Percentiles rank a stretch among this genome's conserved stretches.
Conservation (phyloP, 2,329 filamentous ascomycete species). For the Arthrobotrys sinensis region DNA sequence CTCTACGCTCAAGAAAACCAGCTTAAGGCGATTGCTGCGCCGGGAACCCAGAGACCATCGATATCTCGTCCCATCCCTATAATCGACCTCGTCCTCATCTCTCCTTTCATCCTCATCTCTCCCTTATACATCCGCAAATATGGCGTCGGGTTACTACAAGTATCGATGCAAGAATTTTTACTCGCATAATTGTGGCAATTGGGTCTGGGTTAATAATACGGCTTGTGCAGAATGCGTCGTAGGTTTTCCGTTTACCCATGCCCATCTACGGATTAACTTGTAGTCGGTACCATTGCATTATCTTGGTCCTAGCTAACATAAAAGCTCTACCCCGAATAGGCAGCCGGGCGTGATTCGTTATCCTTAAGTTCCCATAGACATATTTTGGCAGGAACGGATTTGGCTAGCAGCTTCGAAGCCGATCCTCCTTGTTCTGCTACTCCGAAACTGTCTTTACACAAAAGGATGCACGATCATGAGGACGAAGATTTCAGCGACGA, state of each 20-base stretch:
- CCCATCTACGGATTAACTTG: conserved; percentile 48
- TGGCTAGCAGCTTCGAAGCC: conserved; percentile 28
- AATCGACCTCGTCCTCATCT: conserved; percentile 7
- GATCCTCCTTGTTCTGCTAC: conserved; percentile 18
- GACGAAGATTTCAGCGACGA: conserved; percentile 57
- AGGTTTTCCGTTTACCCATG: conserved; percentile 50
- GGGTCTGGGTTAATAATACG: conserved; percentile 65
- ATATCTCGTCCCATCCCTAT: conserved; percentile 16
- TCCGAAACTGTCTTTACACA: conserved; percentile 33
- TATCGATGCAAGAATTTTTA: conserved; percentile 65
- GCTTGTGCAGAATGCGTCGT: conserved; percentile 65
- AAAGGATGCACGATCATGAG: conserved; percentile 43
- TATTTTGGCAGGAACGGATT: conserved; percentile 18
- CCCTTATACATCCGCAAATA: conserved; percentile 25
- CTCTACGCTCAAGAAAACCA: not conserved
- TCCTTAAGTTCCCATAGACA: conserved; percentile 34
- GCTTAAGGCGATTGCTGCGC: not conserved
- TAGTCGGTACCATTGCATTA: conserved; percentile 6
- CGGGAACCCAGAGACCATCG: conserved; percentile 18
- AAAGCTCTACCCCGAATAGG: conserved; percentile 34
- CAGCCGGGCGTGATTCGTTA: conserved; percentile 52
- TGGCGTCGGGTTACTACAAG: conserved; percentile 64
- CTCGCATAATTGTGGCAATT: conserved; percentile 64
- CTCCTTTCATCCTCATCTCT: not conserved
- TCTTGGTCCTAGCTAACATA: conserved; percentile 19